Evolutionary conservation across 2,329 filamentous ascomycete species (phyloP).

Genomic region (Cercospora beticola): DNA sequence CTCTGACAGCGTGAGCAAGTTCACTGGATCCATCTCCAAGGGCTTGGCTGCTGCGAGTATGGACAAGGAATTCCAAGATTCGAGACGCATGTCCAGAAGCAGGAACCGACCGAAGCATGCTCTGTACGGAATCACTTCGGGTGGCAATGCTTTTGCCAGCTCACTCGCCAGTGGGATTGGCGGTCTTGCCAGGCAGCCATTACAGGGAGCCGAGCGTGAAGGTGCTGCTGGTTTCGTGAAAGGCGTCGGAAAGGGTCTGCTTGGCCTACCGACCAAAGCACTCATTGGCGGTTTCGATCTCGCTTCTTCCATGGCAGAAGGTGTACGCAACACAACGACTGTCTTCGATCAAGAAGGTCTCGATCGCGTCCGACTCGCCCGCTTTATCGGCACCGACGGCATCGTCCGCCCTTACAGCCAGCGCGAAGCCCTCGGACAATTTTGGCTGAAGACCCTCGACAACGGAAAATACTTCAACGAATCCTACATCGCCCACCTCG

Average conservation of each 20-base stretch:
- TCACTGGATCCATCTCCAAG: conserved; percentile 96
- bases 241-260: conserved; percentile 89
- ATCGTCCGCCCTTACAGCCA: conserved; percentile 93
- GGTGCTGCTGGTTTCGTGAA: conserved; percentile 94
- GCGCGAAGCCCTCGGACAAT: conserved; percentile 92
- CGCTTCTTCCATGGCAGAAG: conserved; percentile 94
- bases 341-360: conserved; percentile 95
- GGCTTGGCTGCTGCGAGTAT: conserved; percentile 91
- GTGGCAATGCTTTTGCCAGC: conserved; percentile 90
- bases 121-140: conserved; percentile 90
- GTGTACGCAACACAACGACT: conserved; percentile 96
- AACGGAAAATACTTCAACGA: conserved; percentile 98
- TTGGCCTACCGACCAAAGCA: conserved; percentile 94
- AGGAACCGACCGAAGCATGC: conserved; percentile 96
- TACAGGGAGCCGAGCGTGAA: conserved; percentile 95
- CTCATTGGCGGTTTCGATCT: conserved; percentile 96
- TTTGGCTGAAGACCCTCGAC: conserved; percentile 97
- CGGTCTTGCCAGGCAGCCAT: conserved; percentile 85
- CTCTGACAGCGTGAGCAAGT: conserved; percentile 95
- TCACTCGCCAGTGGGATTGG: conserved; percentile 92
- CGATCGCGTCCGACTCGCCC: conserved; percentile 87
- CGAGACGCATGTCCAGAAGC: conserved; percentile 86
- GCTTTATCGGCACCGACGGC: conserved; percentile 88
- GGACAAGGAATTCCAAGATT: conserved; percentile 98
- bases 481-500: conserved; percentile 92